These are phyloP conservation scores for Phytophthora sp. DNA, from an alignment of 352 stramenopile genomes.

Conservation along the genomic window DNA sequence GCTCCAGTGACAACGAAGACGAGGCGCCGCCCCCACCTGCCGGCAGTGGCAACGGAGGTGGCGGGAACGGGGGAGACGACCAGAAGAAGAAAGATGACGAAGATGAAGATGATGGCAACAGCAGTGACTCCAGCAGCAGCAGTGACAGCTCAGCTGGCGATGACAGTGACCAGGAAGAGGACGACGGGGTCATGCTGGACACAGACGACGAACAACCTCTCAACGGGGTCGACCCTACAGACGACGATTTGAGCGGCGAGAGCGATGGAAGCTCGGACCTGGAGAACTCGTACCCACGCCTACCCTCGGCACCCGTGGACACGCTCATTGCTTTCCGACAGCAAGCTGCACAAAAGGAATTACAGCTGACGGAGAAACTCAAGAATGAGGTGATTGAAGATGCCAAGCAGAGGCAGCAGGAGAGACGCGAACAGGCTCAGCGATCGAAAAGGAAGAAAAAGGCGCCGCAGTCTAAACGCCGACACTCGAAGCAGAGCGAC, in stretches of 20 bases:
- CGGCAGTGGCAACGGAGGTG: conserved; percentile 19
- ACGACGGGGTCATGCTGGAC: conserved; percentile 51
- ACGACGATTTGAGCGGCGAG: conserved; percentile 43
- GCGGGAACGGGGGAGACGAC: conserved; percentile 14
- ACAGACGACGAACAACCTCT: conserved; percentile 54
- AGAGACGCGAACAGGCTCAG: conserved; percentile 39
- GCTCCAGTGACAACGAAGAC: conserved; percentile 36
- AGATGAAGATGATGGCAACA: conserved; percentile 31
- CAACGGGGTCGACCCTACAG: conserved; percentile 41
- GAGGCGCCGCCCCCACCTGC: conserved; percentile 18
- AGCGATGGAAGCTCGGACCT: conserved; percentile 68
- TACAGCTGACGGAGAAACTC: conserved; percentile 48
- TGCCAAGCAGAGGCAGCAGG: conserved; percentile 42
- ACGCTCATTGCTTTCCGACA: conserved; percentile 59
- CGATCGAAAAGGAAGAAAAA: conserved; percentile 45
- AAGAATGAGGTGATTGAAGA: conserved; percentile 47
- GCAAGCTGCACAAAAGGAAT: conserved; percentile 55
- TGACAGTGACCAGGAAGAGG: conserved; percentile 35
- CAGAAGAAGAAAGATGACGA: conserved; percentile 34
- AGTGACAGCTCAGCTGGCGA: conserved; percentile 33
- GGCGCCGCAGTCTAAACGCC: conserved; percentile 25
- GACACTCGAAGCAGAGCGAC: conserved; percentile 40
- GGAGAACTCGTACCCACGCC: conserved; percentile 64
- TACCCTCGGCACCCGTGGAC: conserved; percentile 66
- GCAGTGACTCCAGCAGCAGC: conserved; percentile 40